A percentile compares a stretch with the other conserved stretches of the same genome.
Evolutionary conservation across 1,284 basidiomycete species (phyloP).

Genomic region (Amylostereum chailletii): DNA sequence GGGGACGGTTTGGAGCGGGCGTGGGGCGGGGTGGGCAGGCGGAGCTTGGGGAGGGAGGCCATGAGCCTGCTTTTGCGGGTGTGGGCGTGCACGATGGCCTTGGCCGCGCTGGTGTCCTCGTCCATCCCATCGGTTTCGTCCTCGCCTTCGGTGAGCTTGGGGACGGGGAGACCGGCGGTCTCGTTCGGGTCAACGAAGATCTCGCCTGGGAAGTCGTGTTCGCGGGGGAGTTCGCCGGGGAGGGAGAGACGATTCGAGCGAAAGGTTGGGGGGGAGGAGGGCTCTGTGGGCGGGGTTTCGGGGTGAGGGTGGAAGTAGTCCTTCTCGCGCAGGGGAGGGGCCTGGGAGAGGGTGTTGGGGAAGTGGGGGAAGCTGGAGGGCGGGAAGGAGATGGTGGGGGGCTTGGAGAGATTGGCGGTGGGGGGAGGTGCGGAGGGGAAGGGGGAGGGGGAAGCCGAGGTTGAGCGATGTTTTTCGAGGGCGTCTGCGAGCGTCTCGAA

Average conservation of each 20-base stretch:
- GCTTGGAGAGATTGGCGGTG: slow-evolving; percentile 9
- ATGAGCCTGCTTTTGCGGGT: slow-evolving; percentile 3
- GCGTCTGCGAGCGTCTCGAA: slow-evolving; percentile 40
- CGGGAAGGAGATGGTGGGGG: slow-evolving; percentile 9
- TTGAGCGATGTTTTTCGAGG: slow-evolving; percentile 28
- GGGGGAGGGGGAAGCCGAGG: slow-evolving; percentile 13
- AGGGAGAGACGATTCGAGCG: background rate
- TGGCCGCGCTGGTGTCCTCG: slow-evolving; percentile 16
- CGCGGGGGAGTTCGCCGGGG: slow-evolving; percentile 5
- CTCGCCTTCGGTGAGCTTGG: slow-evolving; percentile 19
- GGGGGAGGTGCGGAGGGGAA: slow-evolving; percentile 4
- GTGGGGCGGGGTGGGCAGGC: background rate
- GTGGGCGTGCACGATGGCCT: slow-evolving; percentile 9
- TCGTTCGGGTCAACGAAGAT: slow-evolving; percentile 22
- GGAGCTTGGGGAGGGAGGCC: slow-evolving; percentile 3
- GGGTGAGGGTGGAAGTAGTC: slow-evolving; percentile 7
- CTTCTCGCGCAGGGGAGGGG: background rate
- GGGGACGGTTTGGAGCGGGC: background rate
- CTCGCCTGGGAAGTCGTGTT: slow-evolving; percentile 19
- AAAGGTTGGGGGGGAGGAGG: background rate
- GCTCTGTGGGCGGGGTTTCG: slow-evolving; percentile 7
- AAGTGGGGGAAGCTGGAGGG: background rate
- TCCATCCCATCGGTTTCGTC: too few species aligned
- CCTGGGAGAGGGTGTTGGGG: background rate
- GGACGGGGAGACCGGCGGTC: slow-evolving; percentile 23